Evolutionary conservation across 306 rosid genomes (phyloP), one percentile per base, ranked within the genome.

Genomic region (Nissolia schottii): DNA sequence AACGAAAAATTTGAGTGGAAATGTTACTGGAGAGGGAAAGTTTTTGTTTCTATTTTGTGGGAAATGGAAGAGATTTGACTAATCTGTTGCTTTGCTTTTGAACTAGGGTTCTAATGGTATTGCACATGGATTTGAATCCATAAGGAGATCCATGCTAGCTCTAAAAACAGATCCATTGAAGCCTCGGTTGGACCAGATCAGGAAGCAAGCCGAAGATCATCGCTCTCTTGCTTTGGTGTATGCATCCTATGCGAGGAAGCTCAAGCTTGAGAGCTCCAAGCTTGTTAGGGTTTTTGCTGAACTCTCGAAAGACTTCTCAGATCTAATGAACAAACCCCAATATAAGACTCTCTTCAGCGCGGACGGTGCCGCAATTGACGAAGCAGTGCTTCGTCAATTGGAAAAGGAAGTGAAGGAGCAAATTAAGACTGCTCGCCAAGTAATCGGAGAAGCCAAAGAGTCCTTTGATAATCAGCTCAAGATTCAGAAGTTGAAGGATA

Each of bases 371-470:
- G 62, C 88, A 32, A 74, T 86, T 9, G 90, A 88, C 6, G 93
- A 88, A 54, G 75, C 87, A 6, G 58, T 69, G 49, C 23, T 88
- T 70, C 88, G 90, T 10, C 89, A 80, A 59, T 82, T 88, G 64
- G 93, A 88, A 71, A 88, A 88, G 78, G 93, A 88, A 48, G 93
- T 88, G 41, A 88, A 88, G 67, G 93, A 86, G 83, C 69, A 89
- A 0, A 88, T 88, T 25, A 86, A 84, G 54, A 79, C 76, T n/a
- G 81, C 90, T 0, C 80, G 93, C 32, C 93, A 88, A 71, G 86
- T 84, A 73, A 84, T 88, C 5, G 62, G 89, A 0, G 93, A 88
- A 57, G 88, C 93, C 12, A 88, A 88, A 54, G 90, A 88, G 69
- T 84, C 89, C 3, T 88, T 88, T 6, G 93, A 88, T 70, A 88